These are phyloP conservation scores for Paracamarosporium sp. DNA, from an alignment of 2,329 filamentous ascomycete genomes.

Conservation along the genomic window DNA sequence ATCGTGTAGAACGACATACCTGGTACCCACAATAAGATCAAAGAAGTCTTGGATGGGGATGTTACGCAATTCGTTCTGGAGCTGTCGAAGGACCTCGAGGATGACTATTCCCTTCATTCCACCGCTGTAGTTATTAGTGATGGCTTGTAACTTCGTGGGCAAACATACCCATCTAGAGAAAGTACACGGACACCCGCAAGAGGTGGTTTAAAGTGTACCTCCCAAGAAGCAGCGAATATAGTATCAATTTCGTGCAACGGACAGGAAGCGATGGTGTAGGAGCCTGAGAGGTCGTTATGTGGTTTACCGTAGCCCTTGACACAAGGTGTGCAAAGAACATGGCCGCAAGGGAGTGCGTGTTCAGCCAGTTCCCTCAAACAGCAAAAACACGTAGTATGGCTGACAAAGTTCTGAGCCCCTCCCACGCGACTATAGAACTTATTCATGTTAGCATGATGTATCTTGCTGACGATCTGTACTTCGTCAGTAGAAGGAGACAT, in stretches of 20 bases:
- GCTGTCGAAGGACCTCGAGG: conserved; percentile 50
- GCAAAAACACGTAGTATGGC: conserved; percentile 55
- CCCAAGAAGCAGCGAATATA: conserved; percentile 16
- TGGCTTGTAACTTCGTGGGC: not conserved
- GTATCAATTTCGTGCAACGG: conserved; percentile 35
- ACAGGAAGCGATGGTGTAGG: conserved; percentile 8
- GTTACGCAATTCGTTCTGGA: conserved; percentile 50
- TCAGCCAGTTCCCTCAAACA: conserved; percentile 54
- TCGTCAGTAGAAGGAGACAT: conserved; percentile 9
- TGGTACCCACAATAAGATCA: conserved; percentile 52
- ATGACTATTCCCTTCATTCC: conserved; percentile 45
- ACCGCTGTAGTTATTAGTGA: conserved; percentile 1
- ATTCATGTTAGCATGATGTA: conserved; percentile 31
- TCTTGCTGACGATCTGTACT: conserved; percentile 27
- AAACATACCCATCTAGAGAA: conserved; percentile 13
- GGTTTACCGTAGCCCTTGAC: conserved; percentile 39
- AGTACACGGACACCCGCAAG: conserved; percentile 16
- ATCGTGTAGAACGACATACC: conserved; percentile 10
- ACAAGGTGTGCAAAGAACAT: conserved; percentile 54
- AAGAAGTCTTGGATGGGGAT: conserved; percentile 56
- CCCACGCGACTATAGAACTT: conserved; percentile 39
- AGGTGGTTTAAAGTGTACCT: conserved; percentile 40
- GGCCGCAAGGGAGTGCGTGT: conserved; percentile 54
- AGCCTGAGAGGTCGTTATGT: not conserved
- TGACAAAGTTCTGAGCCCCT: conserved; percentile 33